Evolutionary conservation across 768 basidiomycete genomes (phyloP).

Genomic region (Saitozyma sp.): DNA sequence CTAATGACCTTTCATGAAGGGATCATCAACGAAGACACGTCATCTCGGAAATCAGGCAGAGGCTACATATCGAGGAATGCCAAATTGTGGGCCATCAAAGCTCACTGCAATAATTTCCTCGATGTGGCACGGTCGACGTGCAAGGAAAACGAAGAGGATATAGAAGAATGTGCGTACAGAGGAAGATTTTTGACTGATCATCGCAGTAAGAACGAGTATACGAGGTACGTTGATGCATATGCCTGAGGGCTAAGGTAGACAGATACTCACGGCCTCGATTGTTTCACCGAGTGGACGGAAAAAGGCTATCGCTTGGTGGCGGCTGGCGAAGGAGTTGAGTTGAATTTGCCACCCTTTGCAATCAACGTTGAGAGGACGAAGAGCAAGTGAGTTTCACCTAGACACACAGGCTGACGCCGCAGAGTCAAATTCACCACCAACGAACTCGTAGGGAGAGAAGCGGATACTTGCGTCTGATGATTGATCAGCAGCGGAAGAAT

Average conservation of each 20-base stretch:
- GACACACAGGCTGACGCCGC: slow-evolving; percentile 54
- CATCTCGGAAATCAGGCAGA: slow-evolving; percentile 58
- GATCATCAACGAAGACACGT: neutral
- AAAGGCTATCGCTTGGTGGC: slow-evolving; percentile 29
- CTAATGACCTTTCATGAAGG: neutral
- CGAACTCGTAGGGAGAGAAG: slow-evolving; percentile 64
- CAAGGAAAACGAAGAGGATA: slow-evolving; percentile 88
- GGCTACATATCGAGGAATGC: slow-evolving; percentile 67
- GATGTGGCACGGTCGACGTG: slow-evolving; percentile 95
- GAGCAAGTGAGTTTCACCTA: slow-evolving; percentile 17
- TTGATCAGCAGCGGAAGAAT: neutral
- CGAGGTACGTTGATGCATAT: neutral
- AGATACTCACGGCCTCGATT: slow-evolving; percentile 21
- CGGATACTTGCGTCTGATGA: neutral
- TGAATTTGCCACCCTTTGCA: slow-evolving; percentile 20
- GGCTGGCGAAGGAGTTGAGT: slow-evolving; percentile 21
- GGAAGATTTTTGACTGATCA: neutral
- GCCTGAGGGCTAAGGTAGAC: neutral
- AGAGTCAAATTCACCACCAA: slow-evolving; percentile 75
- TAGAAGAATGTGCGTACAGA: slow-evolving; percentile 52
- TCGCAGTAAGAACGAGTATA: neutral
- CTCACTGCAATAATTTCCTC: slow-evolving; percentile 76
- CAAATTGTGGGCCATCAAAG: slow-evolving; percentile 87
- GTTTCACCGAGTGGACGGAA: slow-evolving; percentile 18
- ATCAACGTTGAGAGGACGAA: slow-evolving; percentile 38